These are phyloP conservation scores for Podila epigama DNA, from an alignment of 192 early-diverging fungal species.

Conservation along the genomic window DNA sequence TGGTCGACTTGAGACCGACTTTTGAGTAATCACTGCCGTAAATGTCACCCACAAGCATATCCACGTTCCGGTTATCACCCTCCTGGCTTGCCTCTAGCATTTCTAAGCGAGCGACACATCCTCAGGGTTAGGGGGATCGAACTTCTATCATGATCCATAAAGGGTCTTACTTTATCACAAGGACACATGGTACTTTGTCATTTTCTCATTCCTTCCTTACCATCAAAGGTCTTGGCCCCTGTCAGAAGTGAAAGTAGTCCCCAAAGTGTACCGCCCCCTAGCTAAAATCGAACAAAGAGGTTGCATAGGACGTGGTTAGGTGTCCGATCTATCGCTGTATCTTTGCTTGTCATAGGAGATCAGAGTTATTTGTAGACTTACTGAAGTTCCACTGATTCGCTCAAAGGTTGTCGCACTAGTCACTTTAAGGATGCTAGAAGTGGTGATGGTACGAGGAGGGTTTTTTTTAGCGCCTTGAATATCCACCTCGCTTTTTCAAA, in stretches of 20 bases:
- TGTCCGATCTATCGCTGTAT: too few species aligned
- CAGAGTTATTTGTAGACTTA: conserved; percentile 17
- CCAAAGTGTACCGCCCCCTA: conserved; percentile 98
- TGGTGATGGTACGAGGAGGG: neutral
- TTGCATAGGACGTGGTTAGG: neutral
- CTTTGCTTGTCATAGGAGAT: neutral
- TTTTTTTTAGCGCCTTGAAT: too few species aligned
- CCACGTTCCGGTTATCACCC: conserved; percentile 92
- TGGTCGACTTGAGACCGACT: conserved; percentile 91
- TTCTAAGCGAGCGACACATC: conserved; percentile 42
- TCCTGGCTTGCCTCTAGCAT: conserved; percentile 86
- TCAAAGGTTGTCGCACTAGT: conserved; percentile 85
- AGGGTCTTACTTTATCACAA: too few species aligned
- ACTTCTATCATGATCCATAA: conserved; percentile 1
- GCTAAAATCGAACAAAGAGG: conserved; percentile 23
- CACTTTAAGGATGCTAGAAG: conserved; percentile 86
- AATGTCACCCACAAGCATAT: conserved; percentile 94
- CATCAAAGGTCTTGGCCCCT: conserved; percentile 88
- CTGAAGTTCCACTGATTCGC: conserved; percentile 87
- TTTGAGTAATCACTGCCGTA: conserved; percentile 91
- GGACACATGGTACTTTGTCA: neutral
- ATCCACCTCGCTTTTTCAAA: too few species aligned
- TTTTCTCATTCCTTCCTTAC: too few species aligned
- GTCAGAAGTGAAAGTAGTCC: conserved; percentile 90
- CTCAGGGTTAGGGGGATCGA: neutral